Evolutionary conservation across 169 alveolate species (phyloP), one percentile per base, ranked within the genome.

Genomic region (Eimeria maxima): DNA sequence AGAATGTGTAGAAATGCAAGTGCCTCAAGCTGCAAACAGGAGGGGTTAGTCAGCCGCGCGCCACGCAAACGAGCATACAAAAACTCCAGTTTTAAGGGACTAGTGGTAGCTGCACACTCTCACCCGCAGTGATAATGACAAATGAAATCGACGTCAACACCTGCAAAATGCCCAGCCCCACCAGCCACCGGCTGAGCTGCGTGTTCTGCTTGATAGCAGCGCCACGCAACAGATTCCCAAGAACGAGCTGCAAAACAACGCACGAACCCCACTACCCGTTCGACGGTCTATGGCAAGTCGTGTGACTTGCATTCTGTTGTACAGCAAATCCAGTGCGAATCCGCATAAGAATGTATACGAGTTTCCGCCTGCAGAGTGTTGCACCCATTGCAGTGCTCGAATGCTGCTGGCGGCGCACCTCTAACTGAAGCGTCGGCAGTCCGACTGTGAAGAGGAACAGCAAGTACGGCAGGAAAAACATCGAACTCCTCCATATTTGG

Each of bases 381-480:
- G 38, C 38, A 33, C 38, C 38, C 38, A 33, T 33, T 33, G 1
- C 38, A 33, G 38, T 33, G 38, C 38, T 33, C 38, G 38, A 1
- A 1, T 33, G 38, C 38, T 33, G 38, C 38, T 33, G 1, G 38
- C 38, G 55, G 55, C 95, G n/a, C 73, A 92, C 95, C 95, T 92
- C 95, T 11, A 80, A n/a, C 84, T 92, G 95, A 18, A 92, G 84
- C 29, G 95, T 57, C 11, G 95, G 95, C 44, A 92, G 55, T 47
- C 95, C 95, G 38, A 92, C 84, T 33, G 71, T 50, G 73, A 92
- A 60, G 74, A 92, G 69, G 95, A 29, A 76, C 57, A 92, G 73
- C 67, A 78, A 38, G 95, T 67, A 92, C 4, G 95, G 95, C 55
- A 92, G 67, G 55, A 92, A 80, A 74, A 92, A 92, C 95, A 92